Evolutionary conservation across 2,329 filamentous ascomycete species (phyloP), one percentile per base, ranked within the genome.

Genomic region (Chaetomiaceae sp.): DNA sequence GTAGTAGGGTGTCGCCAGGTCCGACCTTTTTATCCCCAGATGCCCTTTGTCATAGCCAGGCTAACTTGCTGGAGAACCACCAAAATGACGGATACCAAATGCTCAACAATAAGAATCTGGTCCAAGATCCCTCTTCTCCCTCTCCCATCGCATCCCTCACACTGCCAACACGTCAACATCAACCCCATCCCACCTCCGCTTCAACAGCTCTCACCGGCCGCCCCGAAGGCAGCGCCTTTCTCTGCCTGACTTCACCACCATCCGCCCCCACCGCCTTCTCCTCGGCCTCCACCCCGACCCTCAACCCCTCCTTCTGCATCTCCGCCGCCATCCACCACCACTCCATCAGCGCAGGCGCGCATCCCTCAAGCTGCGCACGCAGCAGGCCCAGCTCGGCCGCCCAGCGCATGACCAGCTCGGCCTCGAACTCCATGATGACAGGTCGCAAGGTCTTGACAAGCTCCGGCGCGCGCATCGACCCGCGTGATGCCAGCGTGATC

Each of bases 241-340:
- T 44, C 40, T 32, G 24, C 27, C 40, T 33, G 11, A 3, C 20
- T 36, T n/a, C n/a, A n/a, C n/a, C n/a, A n/a, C 20, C 15, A 17
- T 14, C 30, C 15, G 3, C 26, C n/a, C 10, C 20, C 22, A 19
- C 24, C 35, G 19, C 34, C 30, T 27, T 15, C 5, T 19, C 2
- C 17, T 19, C 26, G 8, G 19, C 34, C 17, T 14, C n/a, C 26
- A 6, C 26, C 14, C 24, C n/a, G 24, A 18, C 33, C 26, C 30
- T 14, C 45, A 56, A 20, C 35, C 49, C 47, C 38, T 60, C 55
- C 48, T 47, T 58, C 50, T 66, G 60, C 41, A 60, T 57, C n/a
- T 70, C 74, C 1, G 76, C 68, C 18, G 74, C 71, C 42, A 82
- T 60, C 78, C 81, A 86, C 83, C 83, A 86, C 81, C 80, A 84